phyloP scores from a whole-genome alignment of 805 yeast genomes.

The Pichia gijzeniarum region DNA sequence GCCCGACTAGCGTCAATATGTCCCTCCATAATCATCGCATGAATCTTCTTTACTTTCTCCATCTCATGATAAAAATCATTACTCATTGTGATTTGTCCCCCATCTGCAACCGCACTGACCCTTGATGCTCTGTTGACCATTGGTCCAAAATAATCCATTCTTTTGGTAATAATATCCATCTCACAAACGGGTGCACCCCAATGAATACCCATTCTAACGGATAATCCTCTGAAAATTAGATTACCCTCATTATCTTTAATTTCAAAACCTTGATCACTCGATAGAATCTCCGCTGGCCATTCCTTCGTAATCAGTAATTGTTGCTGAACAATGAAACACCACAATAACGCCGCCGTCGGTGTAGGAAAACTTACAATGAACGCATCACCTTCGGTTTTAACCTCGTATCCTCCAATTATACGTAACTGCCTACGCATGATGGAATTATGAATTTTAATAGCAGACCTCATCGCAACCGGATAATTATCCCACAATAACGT shows the following conservation, averaged over 20 bases:
- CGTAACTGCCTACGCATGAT: constrained; percentile 91
- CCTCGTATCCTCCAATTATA: constrained; percentile 95
- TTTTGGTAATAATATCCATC: constrained; percentile 84
- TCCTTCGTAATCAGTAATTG: constrained; percentile 71
- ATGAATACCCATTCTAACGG: constrained; percentile 97
- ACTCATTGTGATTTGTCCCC: constrained; percentile 93
- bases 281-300: constrained; percentile 92
- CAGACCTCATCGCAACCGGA: constrained; percentile 93
- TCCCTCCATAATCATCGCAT: constrained; percentile 34
- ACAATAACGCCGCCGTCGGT: constrained; percentile 79
- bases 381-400: constrained; percentile 98
- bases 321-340: constrained; percentile 92
- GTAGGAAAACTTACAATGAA: constrained; percentile 97
- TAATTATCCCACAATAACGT: constrained; percentile 89
- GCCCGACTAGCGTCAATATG: constrained; percentile 31
- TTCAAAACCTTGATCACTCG: constrained; percentile 77
- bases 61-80: constrained; percentile 75
- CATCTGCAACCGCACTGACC: constrained; percentile 91
- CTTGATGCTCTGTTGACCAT: constrained; percentile 95
- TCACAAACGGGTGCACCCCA: constrained; percentile 99
- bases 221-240: constrained; percentile 74
- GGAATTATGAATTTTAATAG: constrained; percentile 88
- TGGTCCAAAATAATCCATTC: constrained; percentile 99
- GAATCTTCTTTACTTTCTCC: constrained; percentile 46
- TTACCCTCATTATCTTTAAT: constrained; percentile 55